A percentile compares a stretch with the other conserved stretches of the same genome.
phyloP scores from a whole-genome alignment of 768 basidiomycete genomes.

The Amanita exitialis region DNA sequence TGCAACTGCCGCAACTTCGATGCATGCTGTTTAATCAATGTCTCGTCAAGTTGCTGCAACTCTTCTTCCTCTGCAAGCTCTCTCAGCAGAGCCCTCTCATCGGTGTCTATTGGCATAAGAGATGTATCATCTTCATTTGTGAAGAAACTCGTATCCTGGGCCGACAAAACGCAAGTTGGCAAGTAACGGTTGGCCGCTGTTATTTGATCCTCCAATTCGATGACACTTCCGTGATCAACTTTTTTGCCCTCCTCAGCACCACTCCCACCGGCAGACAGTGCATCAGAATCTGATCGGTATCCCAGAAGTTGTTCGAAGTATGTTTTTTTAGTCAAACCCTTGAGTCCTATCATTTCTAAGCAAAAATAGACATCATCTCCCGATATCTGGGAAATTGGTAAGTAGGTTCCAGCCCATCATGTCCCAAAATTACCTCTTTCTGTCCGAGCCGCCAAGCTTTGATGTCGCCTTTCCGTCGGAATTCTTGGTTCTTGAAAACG shows the following conservation, averaged over 20 bases:
- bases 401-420: not conserved
- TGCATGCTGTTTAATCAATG: constrained; percentile 25
- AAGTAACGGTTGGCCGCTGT: not conserved
- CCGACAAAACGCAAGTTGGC: not conserved
- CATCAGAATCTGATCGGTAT: constrained; percentile 2
- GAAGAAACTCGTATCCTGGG: not conserved
- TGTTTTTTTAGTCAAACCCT: constrained; percentile 23
- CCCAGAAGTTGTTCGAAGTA: constrained; percentile 28
- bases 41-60: constrained; percentile 27
- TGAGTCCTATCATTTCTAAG: constrained; percentile 34
- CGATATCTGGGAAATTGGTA: constrained; percentile 25
- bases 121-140: not conserved
- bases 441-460: constrained; percentile 48
- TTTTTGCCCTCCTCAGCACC: constrained; percentile 11
- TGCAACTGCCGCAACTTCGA: constrained; percentile 26
- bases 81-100: constrained; percentile 14
- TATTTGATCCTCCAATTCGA: not conserved
- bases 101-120: constrained; percentile 15
- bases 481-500: constrained; percentile 48
- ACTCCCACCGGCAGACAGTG: constrained; percentile 9
- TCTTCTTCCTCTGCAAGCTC: constrained; percentile 35
- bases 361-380: constrained; percentile 36
- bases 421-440: constrained; percentile 25
- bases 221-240: not conserved
- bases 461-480: constrained; percentile 42